Percentiles rank a stretch among this genome's conserved stretches.
Evolutionary conservation across 2,329 filamentous ascomycete genomes (phyloP).

Genomic region (Teratosphaeria gauchensis): DNA sequence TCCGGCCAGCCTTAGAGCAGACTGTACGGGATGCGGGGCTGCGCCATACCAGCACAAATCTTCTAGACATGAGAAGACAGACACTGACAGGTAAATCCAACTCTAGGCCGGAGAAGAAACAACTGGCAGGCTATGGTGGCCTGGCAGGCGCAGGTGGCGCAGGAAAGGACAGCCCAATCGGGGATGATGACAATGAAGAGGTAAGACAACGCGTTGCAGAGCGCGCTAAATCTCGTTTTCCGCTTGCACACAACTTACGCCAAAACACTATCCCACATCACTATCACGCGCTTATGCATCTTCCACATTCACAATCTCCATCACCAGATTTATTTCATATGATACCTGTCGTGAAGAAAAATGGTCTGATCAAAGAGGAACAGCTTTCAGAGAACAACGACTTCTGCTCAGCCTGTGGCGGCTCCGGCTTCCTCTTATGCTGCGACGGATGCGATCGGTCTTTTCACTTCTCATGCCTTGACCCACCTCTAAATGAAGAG

Average conservation of each 20-base stretch:
- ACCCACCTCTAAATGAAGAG: constrained; percentile 57
- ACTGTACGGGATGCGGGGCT: constrained; percentile 12
- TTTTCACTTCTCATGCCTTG: constrained; percentile 82
- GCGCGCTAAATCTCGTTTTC: constrained; percentile 25
- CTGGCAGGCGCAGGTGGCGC: constrained; percentile 55
- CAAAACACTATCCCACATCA: constrained; percentile 11
- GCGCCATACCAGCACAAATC: constrained; percentile 2
- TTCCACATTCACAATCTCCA: constrained; percentile 15
- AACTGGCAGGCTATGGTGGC: constrained; percentile 57
- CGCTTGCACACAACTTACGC: constrained; percentile 28
- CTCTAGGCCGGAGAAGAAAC: constrained; percentile 65
- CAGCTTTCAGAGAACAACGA: constrained; percentile 63
- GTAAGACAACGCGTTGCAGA: constrained; percentile 35
- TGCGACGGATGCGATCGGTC: constrained; percentile 87
- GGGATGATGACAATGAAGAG: constrained; percentile 49
- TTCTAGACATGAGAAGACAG: constrained; percentile 5
- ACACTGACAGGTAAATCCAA: constrained; percentile 16
- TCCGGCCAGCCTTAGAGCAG: neutral
- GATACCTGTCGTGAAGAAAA: constrained; percentile 8
- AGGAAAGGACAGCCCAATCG: constrained; percentile 51
- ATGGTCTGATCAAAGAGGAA: constrained; percentile 30
- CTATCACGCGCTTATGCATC: constrained; percentile 19
- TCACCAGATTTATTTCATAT: constrained; percentile 14
- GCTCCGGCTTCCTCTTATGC: constrained; percentile 76
- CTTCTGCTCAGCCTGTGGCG: constrained; percentile 76